Evolutionary conservation across 192 early-diverging fungal species (phyloP).

Genomic region (Gigaspora rosea): DNA sequence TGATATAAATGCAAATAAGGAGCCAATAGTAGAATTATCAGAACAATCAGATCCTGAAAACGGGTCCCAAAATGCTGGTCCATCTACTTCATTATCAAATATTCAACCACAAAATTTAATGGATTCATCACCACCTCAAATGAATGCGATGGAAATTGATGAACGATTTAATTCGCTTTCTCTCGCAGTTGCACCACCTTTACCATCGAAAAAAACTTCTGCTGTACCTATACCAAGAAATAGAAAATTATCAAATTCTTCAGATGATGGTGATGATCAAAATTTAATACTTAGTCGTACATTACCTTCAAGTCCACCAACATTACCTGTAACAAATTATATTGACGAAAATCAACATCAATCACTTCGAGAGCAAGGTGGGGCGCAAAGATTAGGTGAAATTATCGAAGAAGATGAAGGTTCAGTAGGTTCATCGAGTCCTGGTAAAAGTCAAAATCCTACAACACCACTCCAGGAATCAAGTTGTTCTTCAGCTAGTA

Average conservation of each 20-base stretch:
- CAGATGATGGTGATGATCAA: slow-evolving; percentile 16
- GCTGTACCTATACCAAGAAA: slow-evolving; percentile 16
- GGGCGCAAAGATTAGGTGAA: background rate
- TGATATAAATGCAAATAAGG: slow-evolving; percentile 3
- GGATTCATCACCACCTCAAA: slow-evolving; percentile 1
- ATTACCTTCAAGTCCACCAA: slow-evolving; percentile 22
- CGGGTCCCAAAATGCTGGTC: background rate
- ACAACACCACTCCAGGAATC: background rate
- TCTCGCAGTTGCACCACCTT: background rate
- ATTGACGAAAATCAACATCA: slow-evolving; percentile 12
- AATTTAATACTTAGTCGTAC: slow-evolving; percentile 14
- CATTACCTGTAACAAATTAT: background rate
- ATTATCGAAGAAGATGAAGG: slow-evolving; percentile 30
- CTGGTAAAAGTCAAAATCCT: background rate
- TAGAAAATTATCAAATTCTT: slow-evolving; percentile 2
- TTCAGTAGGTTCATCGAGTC: background rate
- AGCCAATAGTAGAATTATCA: background rate
- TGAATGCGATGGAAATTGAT: slow-evolving; percentile 28
- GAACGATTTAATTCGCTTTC: background rate
- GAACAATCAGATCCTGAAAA: background rate
- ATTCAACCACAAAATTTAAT: slow-evolving; percentile 24
- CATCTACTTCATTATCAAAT: slow-evolving; percentile 26
- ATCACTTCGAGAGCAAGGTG: background rate
- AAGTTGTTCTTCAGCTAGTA: slow-evolving; percentile 18
- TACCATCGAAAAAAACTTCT: background rate